Evolutionary conservation across 73 alveolate genomes (phyloP), one percentile per base, ranked within the genome.

Genomic region (Paramecium sexaurelia): DNA sequence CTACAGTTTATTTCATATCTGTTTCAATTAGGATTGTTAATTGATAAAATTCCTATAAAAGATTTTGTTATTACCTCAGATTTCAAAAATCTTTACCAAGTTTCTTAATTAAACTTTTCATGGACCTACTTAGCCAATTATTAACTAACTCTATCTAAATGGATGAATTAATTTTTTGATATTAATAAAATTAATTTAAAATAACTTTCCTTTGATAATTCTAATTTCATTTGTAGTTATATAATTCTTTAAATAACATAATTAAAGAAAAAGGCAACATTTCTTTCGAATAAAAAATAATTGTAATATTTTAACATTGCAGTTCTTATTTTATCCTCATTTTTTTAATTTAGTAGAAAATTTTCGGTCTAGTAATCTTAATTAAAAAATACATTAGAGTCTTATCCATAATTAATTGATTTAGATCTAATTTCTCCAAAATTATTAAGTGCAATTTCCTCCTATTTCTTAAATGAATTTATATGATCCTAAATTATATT

Each of bases 181-280:
- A 88, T 88, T 5, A 82, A 69, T 39, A 11, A 69, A 26, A 88
- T 73, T 55, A 88, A 68, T 47, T 91, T 56, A 82, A 69, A 88
- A 51, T 69, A 88, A 55, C 17, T 36, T 22, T 37, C 91, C 10
- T 43, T 69, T 1, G 86, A 32, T 15, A 86, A 33, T 15, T 40
- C 13, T 6, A 88, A 41, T 57, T 66, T 24, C 19, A 32, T 24
- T 29, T 88, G 29, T 20, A 82, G 47, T n/a, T 41, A 37, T 26
- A 88, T 88, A 29, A 69, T 45, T 68, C 71, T 45, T 66, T 88
- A 29, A 6, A 47, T 75, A 32, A 88, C 94, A 41, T 40, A 88
- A 47, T 67, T 88, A 51, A 57, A 71, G 67, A 69, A 88, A 71
- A 88, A 88, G 9, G 94, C 91, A 40, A 88, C 75, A 88, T 88